Percentiles rank a stretch among this genome's conserved stretches.
phyloP scores from a whole-genome alignment of 2,329 filamentous ascomycete genomes.

The Ascochyta koolunga region DNA sequence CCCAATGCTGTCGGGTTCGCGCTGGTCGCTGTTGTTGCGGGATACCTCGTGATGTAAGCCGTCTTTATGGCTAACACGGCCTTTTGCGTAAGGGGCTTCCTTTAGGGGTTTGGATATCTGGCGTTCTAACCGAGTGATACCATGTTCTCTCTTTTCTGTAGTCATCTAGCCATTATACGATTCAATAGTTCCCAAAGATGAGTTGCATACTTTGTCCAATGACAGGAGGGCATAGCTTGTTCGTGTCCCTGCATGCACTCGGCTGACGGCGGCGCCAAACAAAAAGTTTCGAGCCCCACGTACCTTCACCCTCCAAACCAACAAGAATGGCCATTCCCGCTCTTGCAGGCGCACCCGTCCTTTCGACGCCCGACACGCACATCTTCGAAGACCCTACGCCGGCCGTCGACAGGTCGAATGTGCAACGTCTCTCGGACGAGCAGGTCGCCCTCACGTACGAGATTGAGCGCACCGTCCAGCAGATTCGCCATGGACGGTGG shows the following conservation, averaged over 20 bases:
- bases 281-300: conserved; percentile 10
- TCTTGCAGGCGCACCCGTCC: conserved; percentile 57
- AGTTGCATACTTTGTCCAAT: background rate
- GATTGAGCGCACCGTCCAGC: conserved; percentile 75
- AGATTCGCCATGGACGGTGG: conserved; percentile 76
- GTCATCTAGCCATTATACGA: background rate
- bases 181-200: background rate
- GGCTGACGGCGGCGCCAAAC: background rate
- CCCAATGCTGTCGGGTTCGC: conserved; percentile 31
- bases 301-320: conserved; percentile 4
- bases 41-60: conserved; percentile 22
- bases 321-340: conserved; percentile 34
- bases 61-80: background rate
- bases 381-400: conserved; percentile 62
- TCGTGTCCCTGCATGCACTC: conserved; percentile 7
- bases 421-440: conserved; percentile 62
- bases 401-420: conserved; percentile 43
- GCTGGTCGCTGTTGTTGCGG: conserved; percentile 25
- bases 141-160: conserved; percentile 3
- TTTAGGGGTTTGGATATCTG: conserved; percentile 2
- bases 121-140: conserved; percentile 13
- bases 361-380: conserved; percentile 68
- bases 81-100: background rate
- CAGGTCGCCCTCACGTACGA: conserved; percentile 83
- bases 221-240: background rate